Conservation (phyloP, 371 early-diverging fungal species). For the Circinella minor region DNA sequence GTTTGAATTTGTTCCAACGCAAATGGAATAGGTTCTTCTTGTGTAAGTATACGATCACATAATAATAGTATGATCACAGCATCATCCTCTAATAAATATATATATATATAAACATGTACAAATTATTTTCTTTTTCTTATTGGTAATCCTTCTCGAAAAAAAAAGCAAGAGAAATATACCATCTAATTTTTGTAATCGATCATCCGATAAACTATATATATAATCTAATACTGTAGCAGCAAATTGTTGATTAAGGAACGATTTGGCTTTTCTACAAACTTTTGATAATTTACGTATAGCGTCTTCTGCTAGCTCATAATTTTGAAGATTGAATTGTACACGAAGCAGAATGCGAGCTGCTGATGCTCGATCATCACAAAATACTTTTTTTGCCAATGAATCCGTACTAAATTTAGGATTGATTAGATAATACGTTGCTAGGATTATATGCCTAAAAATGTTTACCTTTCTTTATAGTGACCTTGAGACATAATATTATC, state of each 20-base stretch:
- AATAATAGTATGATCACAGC: not conserved
- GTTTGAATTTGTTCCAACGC: conserved; percentile 1
- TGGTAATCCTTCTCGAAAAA: no score
- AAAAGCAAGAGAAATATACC: not conserved
- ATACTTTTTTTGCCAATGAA: not conserved
- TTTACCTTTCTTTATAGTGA: not conserved
- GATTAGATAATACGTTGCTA: not conserved
- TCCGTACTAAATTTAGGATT: not conserved
- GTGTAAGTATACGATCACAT: not conserved
- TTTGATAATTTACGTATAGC: not conserved
- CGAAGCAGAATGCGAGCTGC: conserved; percentile 8
- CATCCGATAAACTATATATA: not conserved
- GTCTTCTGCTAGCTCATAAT: not conserved
- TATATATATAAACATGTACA: not conserved
- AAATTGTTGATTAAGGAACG: conserved; percentile 4
- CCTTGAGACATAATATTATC: not conserved
- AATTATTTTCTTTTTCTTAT: not conserved
- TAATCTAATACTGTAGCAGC: not conserved
- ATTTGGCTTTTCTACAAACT: conserved; percentile 1
- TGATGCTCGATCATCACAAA: conserved; percentile 8
- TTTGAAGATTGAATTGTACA: not conserved
- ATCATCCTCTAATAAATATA: not conserved
- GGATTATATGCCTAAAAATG: not conserved
- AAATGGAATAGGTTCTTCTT: not conserved
- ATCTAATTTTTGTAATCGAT: not conserved